Base-by-base conservation (phyloP, 768 basidiomycete species). In the Myochromella boudieri region DNA sequence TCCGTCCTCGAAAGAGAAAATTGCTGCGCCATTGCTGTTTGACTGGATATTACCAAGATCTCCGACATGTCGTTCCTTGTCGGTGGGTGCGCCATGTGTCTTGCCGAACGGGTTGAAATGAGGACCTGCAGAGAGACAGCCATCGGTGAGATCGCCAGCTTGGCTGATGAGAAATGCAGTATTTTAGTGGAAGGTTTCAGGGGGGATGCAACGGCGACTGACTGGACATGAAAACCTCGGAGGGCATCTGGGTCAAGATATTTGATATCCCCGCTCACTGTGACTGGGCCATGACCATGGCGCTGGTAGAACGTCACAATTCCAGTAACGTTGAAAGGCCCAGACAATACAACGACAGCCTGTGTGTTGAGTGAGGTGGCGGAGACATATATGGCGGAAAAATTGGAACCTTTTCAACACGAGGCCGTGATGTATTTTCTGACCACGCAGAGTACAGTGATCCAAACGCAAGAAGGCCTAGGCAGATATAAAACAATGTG, bases 211-310 rank as follows among this genome's bases (percentile, higher is more conserved):
- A n/a, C n/a, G n/a, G 39, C 38, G 15, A 70, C 84, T 47, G 54
- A 88, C 87, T 93, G 90, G 46, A 93, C 68, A 66, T 92, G 91
- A 70, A 91, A 88, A 4, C 91, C 91, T 27, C 83, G 77, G 48
- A 71, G 60, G 4, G 82, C 71, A 39, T 72, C 72, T 4, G 81
- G 70, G 52, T 80, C 75, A 36, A 92, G 74, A 50, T 77, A 77
- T 46, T 67, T 71, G 52, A 93, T 69, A 42, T 77, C 71, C 21
- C 87, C 87, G 8, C 76, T 76, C 31, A 92, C 66, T 11, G 68
- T 78, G 39, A 88, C 84, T 20, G 81, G 75, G 2, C 73, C 76
- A 44, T 59, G 61, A 50, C 64, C 61, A 14, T 69, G 60, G 2
- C 68, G 44, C 62, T 91, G 89, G 22, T 73, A 69, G 63, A 92